Conservation (phyloP, 1,284 basidiomycete species). For the Trametes versicolor region DNA sequence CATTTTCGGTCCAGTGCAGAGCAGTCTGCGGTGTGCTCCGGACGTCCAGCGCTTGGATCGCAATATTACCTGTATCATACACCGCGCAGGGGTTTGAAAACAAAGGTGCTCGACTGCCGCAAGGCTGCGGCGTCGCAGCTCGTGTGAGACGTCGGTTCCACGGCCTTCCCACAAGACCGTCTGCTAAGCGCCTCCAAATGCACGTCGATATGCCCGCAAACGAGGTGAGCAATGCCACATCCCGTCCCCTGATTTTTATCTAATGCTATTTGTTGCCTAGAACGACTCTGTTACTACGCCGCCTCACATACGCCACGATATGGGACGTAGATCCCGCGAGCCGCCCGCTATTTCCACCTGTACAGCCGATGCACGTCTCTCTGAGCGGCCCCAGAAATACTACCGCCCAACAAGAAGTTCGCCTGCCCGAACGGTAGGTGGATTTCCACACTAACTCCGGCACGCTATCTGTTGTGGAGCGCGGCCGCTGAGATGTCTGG, state of each 20-base stretch:
- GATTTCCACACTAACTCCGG: constrained; percentile 2
- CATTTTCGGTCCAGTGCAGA: no score
- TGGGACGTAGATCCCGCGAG: neutral
- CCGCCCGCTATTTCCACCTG: neutral
- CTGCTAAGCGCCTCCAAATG: neutral
- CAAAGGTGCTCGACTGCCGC: neutral
- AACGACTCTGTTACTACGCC: neutral
- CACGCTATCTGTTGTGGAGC: constrained; percentile 10
- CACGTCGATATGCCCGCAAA: neutral
- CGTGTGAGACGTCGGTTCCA: neutral
- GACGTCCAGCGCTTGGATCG: no score
- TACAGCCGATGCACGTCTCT: neutral
- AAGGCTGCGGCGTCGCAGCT: neutral
- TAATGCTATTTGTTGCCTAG: neutral
- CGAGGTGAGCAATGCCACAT: neutral
- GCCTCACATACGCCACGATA: neutral
- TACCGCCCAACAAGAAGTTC: neutral
- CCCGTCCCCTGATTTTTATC: neutral
- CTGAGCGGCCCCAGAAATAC: neutral
- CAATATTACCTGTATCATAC: no score
- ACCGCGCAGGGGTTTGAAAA: neutral
- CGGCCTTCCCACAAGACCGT: neutral
- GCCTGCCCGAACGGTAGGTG: neutral
- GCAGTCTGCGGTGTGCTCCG: no score
- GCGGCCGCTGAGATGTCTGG: neutral